Percentiles rank a stretch among this genome's conserved stretches.
Conservation (phyloP, 768 basidiomycete species). For the Mycena capillaripes region DNA sequence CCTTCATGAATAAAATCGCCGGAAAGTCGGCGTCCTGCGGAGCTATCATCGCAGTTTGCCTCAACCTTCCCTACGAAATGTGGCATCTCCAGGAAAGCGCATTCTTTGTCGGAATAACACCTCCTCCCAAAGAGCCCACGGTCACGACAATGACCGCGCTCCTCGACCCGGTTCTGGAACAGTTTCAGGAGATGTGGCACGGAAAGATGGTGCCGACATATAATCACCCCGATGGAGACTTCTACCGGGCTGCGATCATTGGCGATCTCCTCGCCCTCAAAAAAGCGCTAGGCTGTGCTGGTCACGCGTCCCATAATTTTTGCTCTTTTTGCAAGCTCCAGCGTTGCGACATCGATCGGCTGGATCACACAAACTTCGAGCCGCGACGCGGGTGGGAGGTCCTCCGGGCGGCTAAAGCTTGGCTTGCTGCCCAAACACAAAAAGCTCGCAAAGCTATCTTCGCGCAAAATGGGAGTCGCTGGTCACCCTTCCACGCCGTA, state of each 20-base stretch:
- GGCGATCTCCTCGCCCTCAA: slow-evolving; percentile 30
- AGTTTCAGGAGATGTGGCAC: slow-evolving; percentile 21
- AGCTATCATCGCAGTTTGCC: slow-evolving; percentile 38
- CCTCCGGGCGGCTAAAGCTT: slow-evolving; percentile 15
- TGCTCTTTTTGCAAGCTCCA: slow-evolving; percentile 36
- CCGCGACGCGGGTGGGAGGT: background rate
- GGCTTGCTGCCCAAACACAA: slow-evolving; percentile 25
- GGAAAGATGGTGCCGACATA: slow-evolving; percentile 26
- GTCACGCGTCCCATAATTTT: slow-evolving; percentile 27
- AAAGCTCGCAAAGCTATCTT: background rate
- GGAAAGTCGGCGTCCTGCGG: slow-evolving; percentile 29
- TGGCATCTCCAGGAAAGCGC: slow-evolving; percentile 38
- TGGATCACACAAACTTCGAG: slow-evolving; percentile 19
- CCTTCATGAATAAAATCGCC: slow-evolving; percentile 35
- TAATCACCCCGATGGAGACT: slow-evolving; percentile 29
- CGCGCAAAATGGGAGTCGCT: background rate
- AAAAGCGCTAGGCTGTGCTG: slow-evolving; percentile 35
- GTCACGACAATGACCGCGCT: slow-evolving; percentile 22
- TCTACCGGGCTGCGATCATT: slow-evolving; percentile 29
- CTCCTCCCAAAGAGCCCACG: slow-evolving; percentile 32
- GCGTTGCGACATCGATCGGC: slow-evolving; percentile 20
- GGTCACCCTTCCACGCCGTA: background rate
- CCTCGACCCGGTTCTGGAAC: background rate
- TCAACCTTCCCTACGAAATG: slow-evolving; percentile 40
- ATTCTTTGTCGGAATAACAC: slow-evolving; percentile 38